Base-by-base conservation (phyloP, 305 asterid genomes). In the Fraxinus xanthoxyloides region DNA sequence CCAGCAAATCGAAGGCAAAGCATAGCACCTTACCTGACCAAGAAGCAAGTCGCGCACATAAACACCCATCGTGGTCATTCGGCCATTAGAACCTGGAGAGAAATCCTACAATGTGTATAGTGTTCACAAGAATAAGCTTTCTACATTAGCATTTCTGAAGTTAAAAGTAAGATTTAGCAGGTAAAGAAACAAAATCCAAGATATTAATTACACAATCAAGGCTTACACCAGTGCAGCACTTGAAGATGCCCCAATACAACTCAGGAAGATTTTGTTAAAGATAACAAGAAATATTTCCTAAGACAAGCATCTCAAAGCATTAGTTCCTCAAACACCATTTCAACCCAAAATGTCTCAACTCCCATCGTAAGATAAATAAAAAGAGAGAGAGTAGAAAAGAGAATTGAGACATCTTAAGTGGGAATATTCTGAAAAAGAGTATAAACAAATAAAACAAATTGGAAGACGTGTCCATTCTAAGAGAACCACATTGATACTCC, bases 1-100 rank as follows among this genome's bases (percentile, higher is more conserved):
- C 24, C 74, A 56, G 3, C 78, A 80, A 46, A 48, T 48, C 59
- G 2, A 48, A 77, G 61, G 74, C 48, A 19, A 15, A 30, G 9
- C n/a, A 38, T 59, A 36, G 31, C 54, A 78, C 83, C 88, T 81
- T 35, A 94, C 99, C 99, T 94, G 98, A 82, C 99, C 99, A 63
- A 95, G 97, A 87, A 95, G 97, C 79, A 95, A 90, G 86, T 95
- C 99, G 12, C 98, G 97, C 80, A 95, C 88, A 82, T 93, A 95
- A 4, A 92, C 98, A 8, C 99, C 98, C 98, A 96, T 96, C 63
- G 97, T 92, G 40, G 99, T 93, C 98, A 88, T 93, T 82, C 86
- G 89, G 77, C 98, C 98, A 84, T 91, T 90, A 40, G 97, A 93
- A 85, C 99, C 97, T 82, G 99, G 97, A 80, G 97, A 89, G 84